These are phyloP conservation scores for Asterophora lycoperdoides DNA, from an alignment of 768 basidiomycete genomes.

Conservation along the genomic window DNA sequence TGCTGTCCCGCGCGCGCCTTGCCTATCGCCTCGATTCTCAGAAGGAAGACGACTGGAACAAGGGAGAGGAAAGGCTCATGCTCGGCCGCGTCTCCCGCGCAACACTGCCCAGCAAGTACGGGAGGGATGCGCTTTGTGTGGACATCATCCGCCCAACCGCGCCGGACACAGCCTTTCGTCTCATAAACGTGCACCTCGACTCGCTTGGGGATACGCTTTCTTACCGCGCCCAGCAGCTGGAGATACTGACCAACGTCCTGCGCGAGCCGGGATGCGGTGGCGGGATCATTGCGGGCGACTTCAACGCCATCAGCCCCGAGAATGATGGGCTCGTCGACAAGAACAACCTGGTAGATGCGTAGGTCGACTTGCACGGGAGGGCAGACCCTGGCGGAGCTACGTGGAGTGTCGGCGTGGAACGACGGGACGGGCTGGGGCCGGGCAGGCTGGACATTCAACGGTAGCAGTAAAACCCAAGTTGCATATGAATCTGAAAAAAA, in stretches of 20 bases:
- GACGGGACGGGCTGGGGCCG: conserved; percentile 22
- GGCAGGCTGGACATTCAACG: conserved; percentile 40
- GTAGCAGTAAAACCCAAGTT: too few relatives aligned
- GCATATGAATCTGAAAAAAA: too few relatives aligned
- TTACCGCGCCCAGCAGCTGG: conserved; percentile 29
- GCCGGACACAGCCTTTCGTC: conserved; percentile 23
- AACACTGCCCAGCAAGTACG: conserved; percentile 32
- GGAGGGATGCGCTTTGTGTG: conserved; percentile 34
- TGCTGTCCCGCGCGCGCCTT: conserved; percentile 33
- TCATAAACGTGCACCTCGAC: conserved; percentile 27
- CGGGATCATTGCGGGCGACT: conserved; percentile 45
- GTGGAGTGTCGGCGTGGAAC: conserved; percentile 26
- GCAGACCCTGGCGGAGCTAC: conserved; percentile 29
- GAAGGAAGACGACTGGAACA: conserved; percentile 13
- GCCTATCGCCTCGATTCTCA: conserved; percentile 18
- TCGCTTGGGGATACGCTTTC: conserved; percentile 21
- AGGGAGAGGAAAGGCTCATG: conserved; percentile 25
- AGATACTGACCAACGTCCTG: conserved; percentile 30
- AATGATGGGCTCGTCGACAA: conserved; percentile 24
- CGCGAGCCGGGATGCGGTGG: conserved; percentile 31
- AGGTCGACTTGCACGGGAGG: conserved; percentile 33
- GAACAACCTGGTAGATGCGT: conserved; percentile 38
- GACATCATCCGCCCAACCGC: conserved; percentile 27
- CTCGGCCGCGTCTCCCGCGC: conserved; percentile 26
- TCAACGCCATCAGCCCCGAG: conserved; percentile 37